Evolutionary conservation across 1,139 yeast species (phyloP), one percentile per base, ranked within the genome.

Genomic region (Pichia inconspicua): DNA sequence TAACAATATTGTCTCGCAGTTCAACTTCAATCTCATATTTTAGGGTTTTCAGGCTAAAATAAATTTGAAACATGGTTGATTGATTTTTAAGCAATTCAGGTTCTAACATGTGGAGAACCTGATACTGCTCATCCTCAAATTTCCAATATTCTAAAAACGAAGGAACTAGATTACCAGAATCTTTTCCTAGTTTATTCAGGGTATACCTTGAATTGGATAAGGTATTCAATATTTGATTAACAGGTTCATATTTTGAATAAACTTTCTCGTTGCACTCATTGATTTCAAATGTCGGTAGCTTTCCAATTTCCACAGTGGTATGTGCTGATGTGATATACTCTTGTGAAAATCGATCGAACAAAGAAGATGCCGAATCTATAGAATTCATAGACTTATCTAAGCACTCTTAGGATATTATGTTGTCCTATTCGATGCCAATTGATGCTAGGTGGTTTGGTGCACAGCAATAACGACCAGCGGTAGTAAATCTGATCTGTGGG

Each of bases 181-280:
- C n/a, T 4, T 44, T 41, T 15, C 35, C 40, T 36, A 49, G 31
- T 9, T 25, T 46, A 12, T 36, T 28, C 5, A 31, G 17, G 7
- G 52, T 49, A 12, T 30, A 9, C 27, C 44, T 49, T 7, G 31
- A 34, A 17, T 25, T 42, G 6, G 22, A 22, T n/a, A 44, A 27
- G 12, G 17, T 15, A 11, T 43, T 32, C 14, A 49, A 27, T 6
- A 49, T 49, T 15, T 37, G 27, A 11, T 49, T 49, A 3, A 47
- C 46, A 5, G 52, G 52, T 30, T 49, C 52, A 34, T 44, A 49
- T 4, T 47, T 48, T 8, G 52, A 49, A 35, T 40, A 44, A 3
- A 15, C 14, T 6, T 4, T 14, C 25, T 19, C 22, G 7, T 28
- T 45, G 25, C 14, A 38, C 35, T 37, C 40, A 8, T 37, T 37